Percentiles rank a stretch among this genome's conserved stretches.
These are phyloP conservation scores for Tillandsia leiboldiana DNA, from an alignment of 176 grass and related monocot species.

Conservation along the genomic window DNA sequence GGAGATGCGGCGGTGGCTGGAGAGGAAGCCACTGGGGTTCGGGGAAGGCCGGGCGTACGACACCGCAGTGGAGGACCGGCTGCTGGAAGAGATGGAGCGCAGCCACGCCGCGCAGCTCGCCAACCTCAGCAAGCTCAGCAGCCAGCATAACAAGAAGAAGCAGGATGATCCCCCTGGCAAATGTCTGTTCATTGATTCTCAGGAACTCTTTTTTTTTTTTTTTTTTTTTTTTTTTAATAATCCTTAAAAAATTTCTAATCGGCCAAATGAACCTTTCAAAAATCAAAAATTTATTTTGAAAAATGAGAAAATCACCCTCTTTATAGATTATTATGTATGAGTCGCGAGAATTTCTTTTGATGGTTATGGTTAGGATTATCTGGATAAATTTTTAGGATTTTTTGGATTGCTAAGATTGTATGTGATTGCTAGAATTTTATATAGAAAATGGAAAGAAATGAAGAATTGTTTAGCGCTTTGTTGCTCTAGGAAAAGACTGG, in stretches of 20 bases:
- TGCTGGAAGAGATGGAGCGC: conserved; percentile 48
- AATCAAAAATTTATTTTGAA: no score
- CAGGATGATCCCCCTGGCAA: neutral
- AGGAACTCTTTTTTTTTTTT: neutral
- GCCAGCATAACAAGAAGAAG: neutral
- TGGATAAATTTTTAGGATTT: no score
- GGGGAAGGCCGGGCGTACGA: conserved; percentile 41
- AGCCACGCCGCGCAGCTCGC: conserved; percentile 14
- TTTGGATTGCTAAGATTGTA: no score
- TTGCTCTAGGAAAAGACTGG: no score
- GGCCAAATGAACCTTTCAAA: no score
- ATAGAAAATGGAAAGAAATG: no score
- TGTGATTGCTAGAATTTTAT: no score
- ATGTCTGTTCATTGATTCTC: neutral
- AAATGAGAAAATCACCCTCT: no score
- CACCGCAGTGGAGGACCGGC: conserved; percentile 45
- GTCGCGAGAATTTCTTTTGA: no score
- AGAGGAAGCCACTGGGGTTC: conserved; percentile 42
- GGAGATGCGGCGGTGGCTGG: conserved; percentile 27
- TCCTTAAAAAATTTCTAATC: neutral
- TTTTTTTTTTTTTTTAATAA: neutral
- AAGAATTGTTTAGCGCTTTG: no score
- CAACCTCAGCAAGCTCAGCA: conserved; percentile 14
- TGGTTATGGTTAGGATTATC: no score
- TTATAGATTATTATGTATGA: no score